Evolutionary conservation across 2,329 filamentous ascomycete genomes (phyloP).

Genomic region (Diplodia intermedia): DNA sequence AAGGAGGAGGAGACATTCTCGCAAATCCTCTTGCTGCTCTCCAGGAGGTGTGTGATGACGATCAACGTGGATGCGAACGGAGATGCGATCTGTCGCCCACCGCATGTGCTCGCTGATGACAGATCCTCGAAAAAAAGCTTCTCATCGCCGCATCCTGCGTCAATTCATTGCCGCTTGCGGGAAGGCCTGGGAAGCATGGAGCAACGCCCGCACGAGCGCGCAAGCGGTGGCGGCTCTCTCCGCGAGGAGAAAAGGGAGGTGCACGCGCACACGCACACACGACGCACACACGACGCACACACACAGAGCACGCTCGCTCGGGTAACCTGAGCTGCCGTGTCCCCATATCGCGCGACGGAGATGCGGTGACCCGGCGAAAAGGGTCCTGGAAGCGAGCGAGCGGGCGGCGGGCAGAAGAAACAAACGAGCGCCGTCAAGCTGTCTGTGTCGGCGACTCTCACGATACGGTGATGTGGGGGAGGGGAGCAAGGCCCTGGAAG

Average conservation of each 20-base stretch:
- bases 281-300: too few species aligned
- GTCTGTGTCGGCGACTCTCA: background rate
- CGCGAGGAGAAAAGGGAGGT: slow-evolving; percentile 12
- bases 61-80: slow-evolving; percentile 6
- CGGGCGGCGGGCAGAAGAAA: background rate
- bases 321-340: slow-evolving; percentile 8
- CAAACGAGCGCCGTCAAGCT: background rate
- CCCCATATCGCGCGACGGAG: slow-evolving; percentile 6
- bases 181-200: slow-evolving; percentile 3
- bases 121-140: slow-evolving; percentile 24
- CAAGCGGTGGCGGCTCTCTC: slow-evolving; percentile 10
- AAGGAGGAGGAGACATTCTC: background rate
- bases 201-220: slow-evolving; percentile 8
- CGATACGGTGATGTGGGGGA: slow-evolving; percentile 20
- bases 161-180: slow-evolving; percentile 15
- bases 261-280: slow-evolving; percentile 7
- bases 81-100: slow-evolving; percentile 13
- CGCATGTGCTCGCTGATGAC: slow-evolving; percentile 1
- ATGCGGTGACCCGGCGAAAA: slow-evolving; percentile 19
- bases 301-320: background rate
- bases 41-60: slow-evolving; percentile 5
- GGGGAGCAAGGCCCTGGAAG: background rate
- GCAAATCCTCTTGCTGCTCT: background rate
- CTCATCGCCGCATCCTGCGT: background rate
- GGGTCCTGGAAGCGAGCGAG: slow-evolving; percentile 2